A percentile compares a stretch with the other conserved stretches of the same genome.
These are phyloP conservation scores for Gyromitra esculenta DNA, from an alignment of 2,329 filamentous ascomycete species.

Conservation along the genomic window DNA sequence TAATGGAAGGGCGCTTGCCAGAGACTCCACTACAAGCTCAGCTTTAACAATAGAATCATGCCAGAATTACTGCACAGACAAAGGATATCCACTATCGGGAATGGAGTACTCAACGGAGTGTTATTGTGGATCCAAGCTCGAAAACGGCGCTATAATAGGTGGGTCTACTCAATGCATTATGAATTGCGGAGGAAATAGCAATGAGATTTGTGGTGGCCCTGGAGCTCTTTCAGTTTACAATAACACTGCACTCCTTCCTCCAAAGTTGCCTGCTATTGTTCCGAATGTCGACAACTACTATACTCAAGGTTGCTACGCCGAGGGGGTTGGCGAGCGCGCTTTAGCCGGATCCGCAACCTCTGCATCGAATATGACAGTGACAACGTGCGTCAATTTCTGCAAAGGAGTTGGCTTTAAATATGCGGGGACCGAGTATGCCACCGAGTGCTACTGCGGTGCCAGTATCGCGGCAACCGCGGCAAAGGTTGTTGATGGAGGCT, in stretches of 20 bases:
- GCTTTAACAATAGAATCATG: slow-evolving; percentile 38
- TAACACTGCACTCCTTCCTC: slow-evolving; percentile 41
- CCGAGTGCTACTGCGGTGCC: slow-evolving; percentile 59
- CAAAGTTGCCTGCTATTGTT: slow-evolving; percentile 55
- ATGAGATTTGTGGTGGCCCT: slow-evolving; percentile 68
- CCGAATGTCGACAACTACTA: slow-evolving; percentile 59
- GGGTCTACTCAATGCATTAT: slow-evolving; percentile 64
- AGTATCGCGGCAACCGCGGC: slow-evolving; percentile 54
- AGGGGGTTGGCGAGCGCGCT: slow-evolving; percentile 58
- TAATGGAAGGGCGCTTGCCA: slow-evolving; percentile 46
- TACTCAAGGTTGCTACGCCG: slow-evolving; percentile 61
- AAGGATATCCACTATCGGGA: slow-evolving; percentile 51
- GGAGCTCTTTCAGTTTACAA: slow-evolving; percentile 59
- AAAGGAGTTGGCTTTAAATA: slow-evolving; percentile 56
- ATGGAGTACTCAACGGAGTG: slow-evolving; percentile 57
- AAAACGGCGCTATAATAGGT: slow-evolving; percentile 45
- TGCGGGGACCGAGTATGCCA: slow-evolving; percentile 60
- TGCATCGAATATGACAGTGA: slow-evolving; percentile 48
- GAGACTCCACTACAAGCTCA: slow-evolving; percentile 32
- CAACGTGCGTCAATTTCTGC: slow-evolving; percentile 51
- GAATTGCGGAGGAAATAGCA: slow-evolving; percentile 64
- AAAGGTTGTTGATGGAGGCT: slow-evolving; percentile 56
- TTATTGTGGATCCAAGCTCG: slow-evolving; percentile 55
- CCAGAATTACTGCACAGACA: slow-evolving; percentile 48
- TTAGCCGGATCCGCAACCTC: slow-evolving; percentile 53